Evolutionary conservation across 106 monocot species (phyloP).

Genomic region (Iris macrosiphon): DNA sequence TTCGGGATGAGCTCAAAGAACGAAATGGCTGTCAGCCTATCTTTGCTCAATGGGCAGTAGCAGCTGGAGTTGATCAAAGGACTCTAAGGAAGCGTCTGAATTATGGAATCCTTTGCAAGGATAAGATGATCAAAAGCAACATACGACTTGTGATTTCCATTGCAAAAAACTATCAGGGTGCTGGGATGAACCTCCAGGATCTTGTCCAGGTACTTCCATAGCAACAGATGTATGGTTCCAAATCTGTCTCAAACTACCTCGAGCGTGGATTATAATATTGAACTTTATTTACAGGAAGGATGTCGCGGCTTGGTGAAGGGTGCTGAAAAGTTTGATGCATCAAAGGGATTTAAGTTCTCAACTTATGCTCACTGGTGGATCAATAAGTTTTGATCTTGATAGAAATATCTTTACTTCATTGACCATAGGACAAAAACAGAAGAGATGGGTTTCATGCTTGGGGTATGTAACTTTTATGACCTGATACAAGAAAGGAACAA

Average conservation of each 20-base stretch:
- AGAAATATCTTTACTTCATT: too few relatives aligned
- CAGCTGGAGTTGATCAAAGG: slow-evolving; percentile 60
- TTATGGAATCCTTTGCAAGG: slow-evolving; percentile 69
- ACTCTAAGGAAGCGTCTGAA: slow-evolving; percentile 57
- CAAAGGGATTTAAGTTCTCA: slow-evolving; percentile 94
- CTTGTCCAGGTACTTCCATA: slow-evolving; percentile 78
- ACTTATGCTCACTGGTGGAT: slow-evolving; percentile 99
- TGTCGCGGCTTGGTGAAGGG: slow-evolving; percentile 74
- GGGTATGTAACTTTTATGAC: too few relatives aligned
- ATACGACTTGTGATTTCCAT: slow-evolving; percentile 98
- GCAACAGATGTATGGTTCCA: not conserved
- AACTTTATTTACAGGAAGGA: slow-evolving; percentile 57
- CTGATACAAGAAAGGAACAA: too few relatives aligned
- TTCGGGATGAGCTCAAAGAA: slow-evolving; percentile 55
- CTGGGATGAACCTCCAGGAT: slow-evolving; percentile 84
- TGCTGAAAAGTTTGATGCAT: slow-evolving; percentile 91
- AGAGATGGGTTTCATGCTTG: too few relatives aligned
- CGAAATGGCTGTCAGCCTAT: slow-evolving; percentile 65
- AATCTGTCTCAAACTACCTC: not conserved
- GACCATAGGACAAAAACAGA: too few relatives aligned
- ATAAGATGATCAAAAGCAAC: slow-evolving; percentile 93
- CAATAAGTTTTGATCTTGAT: slow-evolving; percentile 63
- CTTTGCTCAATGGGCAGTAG: slow-evolving; percentile 81
- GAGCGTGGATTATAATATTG: slow-evolving; percentile 6
- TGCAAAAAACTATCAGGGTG: slow-evolving; percentile 80